phyloP scores from a whole-genome alignment of 352 stramenopile genomes.

The Phytophthora agathidicida region DNA sequence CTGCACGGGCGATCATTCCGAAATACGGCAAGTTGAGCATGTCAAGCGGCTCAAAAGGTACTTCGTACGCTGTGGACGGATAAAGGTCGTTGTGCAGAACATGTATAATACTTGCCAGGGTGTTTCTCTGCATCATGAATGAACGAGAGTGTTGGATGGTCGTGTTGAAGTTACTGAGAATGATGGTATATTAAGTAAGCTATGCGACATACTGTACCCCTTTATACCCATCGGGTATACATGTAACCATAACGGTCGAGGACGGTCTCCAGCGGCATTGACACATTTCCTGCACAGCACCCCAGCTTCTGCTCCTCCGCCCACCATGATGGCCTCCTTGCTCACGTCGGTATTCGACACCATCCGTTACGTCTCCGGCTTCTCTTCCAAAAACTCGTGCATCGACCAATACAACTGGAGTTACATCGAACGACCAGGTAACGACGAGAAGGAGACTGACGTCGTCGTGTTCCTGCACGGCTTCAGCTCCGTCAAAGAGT shows the following conservation, averaged over 20 bases:
- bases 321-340: conserved; percentile 29
- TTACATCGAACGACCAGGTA: conserved; percentile 66
- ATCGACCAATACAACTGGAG: conserved; percentile 73
- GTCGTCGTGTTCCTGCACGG: conserved; percentile 73
- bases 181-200: conserved; percentile 26
- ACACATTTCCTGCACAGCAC: conserved; percentile 6
- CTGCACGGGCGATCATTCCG: conserved; percentile 2
- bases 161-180: conserved; percentile 17
- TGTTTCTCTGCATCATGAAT: no score
- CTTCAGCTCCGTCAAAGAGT: conserved; percentile 78
- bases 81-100: neutral
- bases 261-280: no score
- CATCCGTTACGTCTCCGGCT: conserved; percentile 60
- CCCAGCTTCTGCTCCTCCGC: neutral
- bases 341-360: conserved; percentile 52
- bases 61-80: conserved; percentile 7
- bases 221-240: no score
- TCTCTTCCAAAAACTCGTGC: conserved; percentile 45
- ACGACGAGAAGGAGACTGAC: conserved; percentile 46
- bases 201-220: no score
- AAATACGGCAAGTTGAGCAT: conserved; percentile 4
- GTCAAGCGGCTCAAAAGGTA: neutral
- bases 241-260: neutral
- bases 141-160: neutral
- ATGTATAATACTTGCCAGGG: no score